phyloP scores from a whole-genome alignment of 2,329 filamentous ascomycete species.

The Scytalidium lignicola region DNA sequence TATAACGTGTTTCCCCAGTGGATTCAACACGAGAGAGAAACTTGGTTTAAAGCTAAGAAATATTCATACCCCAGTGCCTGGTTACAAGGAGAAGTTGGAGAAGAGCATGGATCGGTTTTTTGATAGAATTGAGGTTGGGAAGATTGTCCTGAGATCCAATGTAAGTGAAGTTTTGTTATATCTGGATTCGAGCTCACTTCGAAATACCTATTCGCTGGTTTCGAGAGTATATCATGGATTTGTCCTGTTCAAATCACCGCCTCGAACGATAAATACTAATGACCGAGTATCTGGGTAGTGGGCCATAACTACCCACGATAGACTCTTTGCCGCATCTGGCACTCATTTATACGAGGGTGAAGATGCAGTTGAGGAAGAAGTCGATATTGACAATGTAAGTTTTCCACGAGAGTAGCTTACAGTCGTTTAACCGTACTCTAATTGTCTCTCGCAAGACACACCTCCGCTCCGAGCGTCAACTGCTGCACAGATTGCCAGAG shows the following conservation, averaged over 20 bases:
- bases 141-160: slow-evolving; percentile 50
- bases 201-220: too few relatives aligned
- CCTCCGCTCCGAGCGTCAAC: slow-evolving; percentile 55
- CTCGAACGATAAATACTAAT: not conserved
- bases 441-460: slow-evolving; percentile 28
- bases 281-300: slow-evolving; percentile 23
- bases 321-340: slow-evolving; percentile 34
- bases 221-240: too few relatives aligned
- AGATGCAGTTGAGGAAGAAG: slow-evolving; percentile 28
- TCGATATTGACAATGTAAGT: slow-evolving; percentile 40
- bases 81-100: slow-evolving; percentile 50
- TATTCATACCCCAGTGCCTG: slow-evolving; percentile 55
- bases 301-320: slow-evolving; percentile 36
- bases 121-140: slow-evolving; percentile 44
- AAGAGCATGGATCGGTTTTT: slow-evolving; percentile 60
- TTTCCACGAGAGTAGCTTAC: not conserved
- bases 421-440: not conserved
- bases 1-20: slow-evolving; percentile 49
- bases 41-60: slow-evolving; percentile 44
- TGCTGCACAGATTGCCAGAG: slow-evolving; percentile 51
- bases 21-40: slow-evolving; percentile 52
- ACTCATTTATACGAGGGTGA: slow-evolving; percentile 38
- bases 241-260: too few relatives aligned
- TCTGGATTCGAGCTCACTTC: too few relatives aligned
- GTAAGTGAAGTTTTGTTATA: slow-evolving; percentile 11